Base-by-base conservation (phyloP, 1,284 basidiomycete species). In the Phellinidium pouzarii region DNA sequence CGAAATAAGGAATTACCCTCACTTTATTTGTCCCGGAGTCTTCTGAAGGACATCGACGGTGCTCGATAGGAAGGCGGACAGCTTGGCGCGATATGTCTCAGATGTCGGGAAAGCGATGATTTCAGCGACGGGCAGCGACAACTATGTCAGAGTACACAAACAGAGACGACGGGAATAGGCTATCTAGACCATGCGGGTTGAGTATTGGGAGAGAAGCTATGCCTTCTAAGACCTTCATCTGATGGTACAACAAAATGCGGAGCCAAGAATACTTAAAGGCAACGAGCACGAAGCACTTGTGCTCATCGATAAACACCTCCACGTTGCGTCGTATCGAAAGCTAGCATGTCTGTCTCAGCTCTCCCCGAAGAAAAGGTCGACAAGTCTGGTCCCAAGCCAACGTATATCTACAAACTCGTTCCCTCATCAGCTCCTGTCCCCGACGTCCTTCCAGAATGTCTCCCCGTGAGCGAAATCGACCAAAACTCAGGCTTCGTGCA, bases 401-500 rank as follows among this genome's bases (percentile, higher is more conserved):
- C 65, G 9, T 76, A 75, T 62, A 59, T 79, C 55, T 80, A 78
- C 67, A 80, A 79, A 57, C 70, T 81, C 51, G 64, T 78, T 14
- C 70, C 71, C 8, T 27, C 12, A 14, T 17, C 12, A 9, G 9
- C 42, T 12, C 26, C 50, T 27, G 43, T 45, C 19, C 43, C 34
- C 27, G 17, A 34, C 43, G 50, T 44, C 12, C 29, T 44, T 42
- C 41, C 27, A 2, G 44, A 29, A 64, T 5, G 14, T 60, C 55
- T 49, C n/a, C 40, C 40, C 17, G 48, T 49, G 17, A 42, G 48
- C 48, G 27, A 40, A 7, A 40, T 49, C 38, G 48, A 27, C 41
- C 41, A 58, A 23, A 46, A 60, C 14, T 69, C 69, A 8, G 78
- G 79, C 17, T 82, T 80, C 67, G 74, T 85, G 45, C 82, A 85